Evolutionary conservation across 1,284 basidiomycete genomes (phyloP).

Genomic region (Apiotrichum laibachii): DNA sequence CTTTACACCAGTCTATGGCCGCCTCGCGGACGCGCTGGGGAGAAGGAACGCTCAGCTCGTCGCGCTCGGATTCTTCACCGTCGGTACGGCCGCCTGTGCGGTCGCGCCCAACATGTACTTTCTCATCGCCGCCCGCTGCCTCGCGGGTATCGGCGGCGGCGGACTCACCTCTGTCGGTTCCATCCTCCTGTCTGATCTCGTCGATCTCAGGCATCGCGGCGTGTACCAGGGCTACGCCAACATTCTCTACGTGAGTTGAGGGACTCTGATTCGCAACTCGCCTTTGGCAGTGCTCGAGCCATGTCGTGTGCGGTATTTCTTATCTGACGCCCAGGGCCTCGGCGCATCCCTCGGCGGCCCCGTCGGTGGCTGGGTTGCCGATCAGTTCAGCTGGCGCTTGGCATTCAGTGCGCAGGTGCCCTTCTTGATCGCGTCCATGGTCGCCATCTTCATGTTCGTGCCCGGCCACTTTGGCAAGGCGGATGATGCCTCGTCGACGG

Average conservation of each 20-base stretch:
- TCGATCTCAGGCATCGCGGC: constrained; percentile 77
- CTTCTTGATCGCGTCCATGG: constrained; percentile 19
- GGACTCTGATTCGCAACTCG: too few relatives aligned
- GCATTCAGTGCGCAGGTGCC: constrained; percentile 63
- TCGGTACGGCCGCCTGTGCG: constrained; percentile 76
- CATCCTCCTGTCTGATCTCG: constrained; percentile 47
- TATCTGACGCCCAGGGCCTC: constrained; percentile 8
- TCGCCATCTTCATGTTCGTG: constrained; percentile 14
- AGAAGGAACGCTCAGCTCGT: constrained; percentile 68
- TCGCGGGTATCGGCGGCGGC: constrained; percentile 80
- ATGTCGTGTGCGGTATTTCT: too few relatives aligned
- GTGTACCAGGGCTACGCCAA: constrained; percentile 87
- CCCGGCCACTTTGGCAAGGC: constrained; percentile 34
- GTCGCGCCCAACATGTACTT: constrained; percentile 76
- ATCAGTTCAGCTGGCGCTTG: constrained; percentile 68
- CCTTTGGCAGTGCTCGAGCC: too few relatives aligned
- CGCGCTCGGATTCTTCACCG: constrained; percentile 72
- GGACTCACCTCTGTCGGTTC: constrained; percentile 36
- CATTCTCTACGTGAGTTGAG: constrained; percentile 56
- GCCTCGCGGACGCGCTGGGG: constrained; percentile 80
- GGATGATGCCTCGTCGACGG: constrained; percentile 57
- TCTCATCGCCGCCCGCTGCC: constrained; percentile 70
- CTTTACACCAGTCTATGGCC: constrained; percentile 84
- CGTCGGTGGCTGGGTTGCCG: constrained; percentile 79
- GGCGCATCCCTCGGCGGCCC: constrained; percentile 74